Percentiles rank a stretch among this genome's conserved stretches.
Conservation (phyloP, 2,329 filamentous ascomycete genomes). For the Cladobotryum mycophilum region DNA sequence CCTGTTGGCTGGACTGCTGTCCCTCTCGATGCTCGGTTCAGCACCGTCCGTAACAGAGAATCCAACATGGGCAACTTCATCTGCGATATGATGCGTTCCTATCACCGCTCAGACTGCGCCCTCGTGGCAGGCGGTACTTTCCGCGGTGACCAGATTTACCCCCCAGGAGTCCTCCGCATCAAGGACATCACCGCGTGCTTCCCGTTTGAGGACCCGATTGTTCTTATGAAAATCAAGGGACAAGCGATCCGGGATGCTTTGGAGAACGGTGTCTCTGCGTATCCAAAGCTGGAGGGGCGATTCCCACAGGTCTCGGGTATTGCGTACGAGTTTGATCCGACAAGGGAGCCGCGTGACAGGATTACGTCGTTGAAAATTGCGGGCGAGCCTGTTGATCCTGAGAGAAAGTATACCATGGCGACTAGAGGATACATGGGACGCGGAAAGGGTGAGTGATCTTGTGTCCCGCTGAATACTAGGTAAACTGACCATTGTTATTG, state of each 20-base stretch:
- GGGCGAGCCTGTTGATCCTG: slow-evolving; percentile 53
- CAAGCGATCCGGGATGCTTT: slow-evolving; percentile 70
- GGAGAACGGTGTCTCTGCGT: slow-evolving; percentile 74
- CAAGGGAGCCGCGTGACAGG: slow-evolving; percentile 52
- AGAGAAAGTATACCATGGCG: slow-evolving; percentile 63
- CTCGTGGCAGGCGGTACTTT: slow-evolving; percentile 84
- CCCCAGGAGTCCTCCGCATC: slow-evolving; percentile 68
- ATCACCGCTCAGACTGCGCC: slow-evolving; percentile 74
- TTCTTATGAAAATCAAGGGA: slow-evolving; percentile 67
- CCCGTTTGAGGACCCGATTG: slow-evolving; percentile 85
- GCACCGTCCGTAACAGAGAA: slow-evolving; percentile 68
- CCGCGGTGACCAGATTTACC: slow-evolving; percentile 81
- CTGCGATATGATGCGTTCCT: slow-evolving; percentile 81
- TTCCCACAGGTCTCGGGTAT: slow-evolving; percentile 89
- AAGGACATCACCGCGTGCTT: slow-evolving; percentile 87
- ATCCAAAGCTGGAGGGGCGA: slow-evolving; percentile 75
- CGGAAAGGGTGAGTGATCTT: slow-evolving; percentile 52
- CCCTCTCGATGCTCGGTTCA: slow-evolving; percentile 80
- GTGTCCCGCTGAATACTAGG: too few relatives aligned
- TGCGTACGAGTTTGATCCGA: slow-evolving; percentile 63
- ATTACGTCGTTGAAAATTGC: slow-evolving; percentile 58
- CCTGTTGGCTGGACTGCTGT: slow-evolving; percentile 76
- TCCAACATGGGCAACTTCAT: slow-evolving; percentile 88
- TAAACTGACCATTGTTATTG: slow-evolving; percentile 12
- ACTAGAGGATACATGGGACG: slow-evolving; percentile 86